Conservation (phyloP, 108 stramenopile species). For the Epithemia pelagica region DNA sequence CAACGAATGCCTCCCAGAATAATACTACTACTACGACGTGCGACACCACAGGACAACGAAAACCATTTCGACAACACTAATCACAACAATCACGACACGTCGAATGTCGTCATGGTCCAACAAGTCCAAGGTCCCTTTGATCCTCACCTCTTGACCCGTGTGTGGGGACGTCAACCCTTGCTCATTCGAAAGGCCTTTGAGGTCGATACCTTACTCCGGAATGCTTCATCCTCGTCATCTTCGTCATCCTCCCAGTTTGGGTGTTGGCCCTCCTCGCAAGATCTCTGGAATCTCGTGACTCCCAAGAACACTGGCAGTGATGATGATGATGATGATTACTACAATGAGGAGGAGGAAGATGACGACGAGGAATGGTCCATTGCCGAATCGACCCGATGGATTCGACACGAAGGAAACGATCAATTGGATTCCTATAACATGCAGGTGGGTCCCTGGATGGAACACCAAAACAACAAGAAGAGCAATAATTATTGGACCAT, state of each 20-base stretch:
- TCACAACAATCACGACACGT: no score
- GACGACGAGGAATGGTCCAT: conserved; percentile 1
- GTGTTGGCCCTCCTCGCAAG: conserved; percentile 47
- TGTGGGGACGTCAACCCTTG: conserved; percentile 60
- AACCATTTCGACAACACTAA: no score
- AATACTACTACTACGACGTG: no score
- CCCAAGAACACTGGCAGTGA: background rate
- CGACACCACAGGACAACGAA: no score
- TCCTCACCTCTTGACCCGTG: background rate
- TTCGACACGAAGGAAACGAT: conserved; percentile 40
- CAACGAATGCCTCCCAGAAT: no score
- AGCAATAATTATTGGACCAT: conserved; percentile 37
- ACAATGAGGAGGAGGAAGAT: conserved; percentile 7
- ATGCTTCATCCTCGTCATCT: background rate
- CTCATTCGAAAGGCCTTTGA: conserved; percentile 52
- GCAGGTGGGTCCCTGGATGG: conserved; percentile 43
- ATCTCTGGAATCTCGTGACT: conserved; percentile 43
- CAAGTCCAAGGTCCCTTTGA: background rate
- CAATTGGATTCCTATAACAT: conserved; percentile 43
- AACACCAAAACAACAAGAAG: conserved; percentile 10
- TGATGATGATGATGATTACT: background rate
- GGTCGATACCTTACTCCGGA: conserved; percentile 1
- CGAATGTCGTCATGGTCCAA: no score
- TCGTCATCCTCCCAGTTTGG: conserved; percentile 5
- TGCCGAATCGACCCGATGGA: conserved; percentile 26